Conservation (phyloP, 345 rosid genomes). For the Arabis alpina region DNA sequence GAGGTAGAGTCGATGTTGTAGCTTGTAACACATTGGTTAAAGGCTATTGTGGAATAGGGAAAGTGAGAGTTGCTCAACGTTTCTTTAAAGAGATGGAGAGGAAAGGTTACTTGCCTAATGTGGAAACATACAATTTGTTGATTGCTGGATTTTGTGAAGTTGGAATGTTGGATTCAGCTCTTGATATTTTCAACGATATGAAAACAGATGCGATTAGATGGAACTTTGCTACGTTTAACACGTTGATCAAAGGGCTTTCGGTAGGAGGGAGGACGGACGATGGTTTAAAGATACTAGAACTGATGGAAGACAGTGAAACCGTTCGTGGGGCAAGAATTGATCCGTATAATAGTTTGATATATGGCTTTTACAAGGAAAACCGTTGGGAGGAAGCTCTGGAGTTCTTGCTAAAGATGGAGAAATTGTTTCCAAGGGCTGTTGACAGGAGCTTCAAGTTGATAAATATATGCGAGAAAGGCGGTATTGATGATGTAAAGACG, state of each 20-base stretch:
- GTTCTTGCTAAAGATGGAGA: constrained; percentile 63
- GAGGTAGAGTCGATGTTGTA: constrained; percentile 64
- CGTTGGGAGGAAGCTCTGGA: constrained; percentile 64
- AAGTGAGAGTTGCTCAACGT: constrained; percentile 57
- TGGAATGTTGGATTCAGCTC: constrained; percentile 65
- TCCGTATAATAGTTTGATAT: constrained; percentile 69
- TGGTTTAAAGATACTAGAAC: constrained; percentile 69
- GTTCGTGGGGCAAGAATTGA: constrained; percentile 46
- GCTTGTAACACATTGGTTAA: constrained; percentile 74
- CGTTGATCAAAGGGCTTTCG: constrained; percentile 60
- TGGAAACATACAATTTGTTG: constrained; percentile 65
- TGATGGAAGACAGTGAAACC: constrained; percentile 65
- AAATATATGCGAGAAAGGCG: constrained; percentile 55
- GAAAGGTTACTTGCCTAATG: constrained; percentile 79
- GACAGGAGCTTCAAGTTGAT: constrained; percentile 64
- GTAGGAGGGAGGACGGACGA: constrained; percentile 57
- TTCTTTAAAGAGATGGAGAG: constrained; percentile 79
- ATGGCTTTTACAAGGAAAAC: constrained; percentile 67
- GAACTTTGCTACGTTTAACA: constrained; percentile 65
- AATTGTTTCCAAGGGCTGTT: constrained; percentile 68
- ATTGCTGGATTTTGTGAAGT: constrained; percentile 64
- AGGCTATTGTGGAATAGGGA: constrained; percentile 69
- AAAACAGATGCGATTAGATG: constrained; percentile 68
- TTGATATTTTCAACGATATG: constrained; percentile 76
- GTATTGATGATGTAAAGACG: constrained; percentile 52